A percentile compares a stretch with the other conserved stretches of the same genome.
Conservation (phyloP, 257 asterid species). For the Gentiana straminea region DNA sequence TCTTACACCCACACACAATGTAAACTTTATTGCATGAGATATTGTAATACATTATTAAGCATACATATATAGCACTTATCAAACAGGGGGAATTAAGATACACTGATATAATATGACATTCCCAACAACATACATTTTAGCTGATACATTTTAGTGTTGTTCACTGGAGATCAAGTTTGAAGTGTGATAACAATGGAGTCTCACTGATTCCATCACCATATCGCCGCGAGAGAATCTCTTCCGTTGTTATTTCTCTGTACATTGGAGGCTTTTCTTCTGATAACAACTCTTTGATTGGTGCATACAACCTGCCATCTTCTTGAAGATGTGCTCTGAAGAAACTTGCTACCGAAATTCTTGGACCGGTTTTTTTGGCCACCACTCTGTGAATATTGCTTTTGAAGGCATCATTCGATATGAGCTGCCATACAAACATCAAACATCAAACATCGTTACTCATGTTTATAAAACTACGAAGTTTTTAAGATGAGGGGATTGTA, state of each 20-base stretch:
- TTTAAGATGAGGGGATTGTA: no score
- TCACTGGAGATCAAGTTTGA: background rate
- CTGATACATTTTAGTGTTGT: no score
- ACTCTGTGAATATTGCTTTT: background rate
- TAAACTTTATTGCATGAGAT: no score
- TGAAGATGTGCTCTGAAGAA: background rate
- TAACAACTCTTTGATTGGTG: slow-evolving; percentile 1
- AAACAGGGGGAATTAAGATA: no score
- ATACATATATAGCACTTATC: no score
- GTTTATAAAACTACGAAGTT: background rate
- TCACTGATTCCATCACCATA: background rate
- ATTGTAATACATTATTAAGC: no score
- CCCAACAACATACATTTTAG: no score
- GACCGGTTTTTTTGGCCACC: background rate
- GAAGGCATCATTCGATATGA: background rate
- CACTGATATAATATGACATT: no score
- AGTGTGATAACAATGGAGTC: background rate
- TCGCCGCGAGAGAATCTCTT: background rate
- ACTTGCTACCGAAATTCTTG: slow-evolving; percentile 1
- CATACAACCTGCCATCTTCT: background rate
- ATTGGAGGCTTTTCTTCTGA: slow-evolving; percentile 1
- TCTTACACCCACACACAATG: no score
- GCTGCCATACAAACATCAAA: background rate
- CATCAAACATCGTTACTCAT: background rate
- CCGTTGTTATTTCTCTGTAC: background rate